Conservation (phyloP, 1,139 yeast genomes). For the Taiozyma sp. region DNA sequence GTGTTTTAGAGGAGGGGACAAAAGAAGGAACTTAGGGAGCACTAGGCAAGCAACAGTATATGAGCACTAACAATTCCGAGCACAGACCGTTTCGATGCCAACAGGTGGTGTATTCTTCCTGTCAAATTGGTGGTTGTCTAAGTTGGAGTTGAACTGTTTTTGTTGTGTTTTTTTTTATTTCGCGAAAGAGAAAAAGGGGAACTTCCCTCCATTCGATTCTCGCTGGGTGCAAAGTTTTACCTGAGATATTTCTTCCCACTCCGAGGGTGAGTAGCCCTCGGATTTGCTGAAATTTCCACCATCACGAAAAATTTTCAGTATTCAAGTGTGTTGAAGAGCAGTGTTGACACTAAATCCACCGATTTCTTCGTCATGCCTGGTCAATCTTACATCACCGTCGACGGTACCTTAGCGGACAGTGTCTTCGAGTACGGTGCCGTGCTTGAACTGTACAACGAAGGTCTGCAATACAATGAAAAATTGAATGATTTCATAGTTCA, state of each 20-base stretch:
- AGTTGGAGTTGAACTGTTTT: neutral
- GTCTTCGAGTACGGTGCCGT: slow-evolving; percentile 13
- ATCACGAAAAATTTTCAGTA: neutral
- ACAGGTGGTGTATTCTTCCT: neutral
- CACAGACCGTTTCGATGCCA: neutral
- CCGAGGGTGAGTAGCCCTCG: too few relatives aligned
- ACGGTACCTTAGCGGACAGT: slow-evolving; percentile 12
- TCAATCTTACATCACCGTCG: slow-evolving; percentile 15
- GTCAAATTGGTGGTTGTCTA: neutral
- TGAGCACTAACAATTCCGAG: neutral
- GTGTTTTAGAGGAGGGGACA: neutral
- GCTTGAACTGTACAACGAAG: slow-evolving; percentile 13
- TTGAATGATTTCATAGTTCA: slow-evolving; percentile 6
- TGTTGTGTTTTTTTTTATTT: neutral
- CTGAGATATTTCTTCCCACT: too few relatives aligned
- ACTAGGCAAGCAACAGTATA: neutral
- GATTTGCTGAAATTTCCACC: neutral
- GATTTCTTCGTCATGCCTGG: slow-evolving; percentile 8
- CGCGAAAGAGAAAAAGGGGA: neutral
- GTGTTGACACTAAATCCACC: neutral
- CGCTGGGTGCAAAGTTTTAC: neutral
- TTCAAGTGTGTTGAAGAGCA: neutral
- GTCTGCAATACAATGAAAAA: slow-evolving; percentile 5
- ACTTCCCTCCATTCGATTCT: neutral
- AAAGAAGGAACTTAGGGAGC: neutral